Conservation (phyloP, 2,329 filamentous ascomycete genomes). For the Colletotrichum liaoningense region DNA sequence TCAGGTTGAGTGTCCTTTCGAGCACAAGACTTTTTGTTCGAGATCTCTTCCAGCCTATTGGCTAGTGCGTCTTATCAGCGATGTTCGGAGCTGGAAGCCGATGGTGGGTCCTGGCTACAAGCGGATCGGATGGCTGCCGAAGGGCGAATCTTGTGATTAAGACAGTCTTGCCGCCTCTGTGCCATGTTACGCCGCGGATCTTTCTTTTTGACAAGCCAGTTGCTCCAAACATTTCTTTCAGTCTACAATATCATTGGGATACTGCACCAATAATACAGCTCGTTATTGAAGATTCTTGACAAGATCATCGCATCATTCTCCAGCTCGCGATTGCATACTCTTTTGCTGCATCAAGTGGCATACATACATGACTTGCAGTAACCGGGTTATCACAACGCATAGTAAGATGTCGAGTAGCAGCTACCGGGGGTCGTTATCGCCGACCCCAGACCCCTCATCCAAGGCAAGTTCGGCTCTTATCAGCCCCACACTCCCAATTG, state of each 20-base stretch:
- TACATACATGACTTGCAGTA: not conserved
- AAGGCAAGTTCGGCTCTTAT: constrained; percentile 18
- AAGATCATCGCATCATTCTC: not conserved
- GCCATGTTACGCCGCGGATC: not conserved
- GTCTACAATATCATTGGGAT: not conserved
- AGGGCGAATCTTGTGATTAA: not conserved
- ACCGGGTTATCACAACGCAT: not conserved
- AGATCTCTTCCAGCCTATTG: not conserved
- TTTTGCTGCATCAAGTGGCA: not conserved
- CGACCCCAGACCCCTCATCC: constrained; percentile 16
- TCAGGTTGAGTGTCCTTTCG: not conserved
- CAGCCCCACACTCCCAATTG: not conserved
- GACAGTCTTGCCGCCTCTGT: not conserved
- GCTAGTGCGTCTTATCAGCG: not conserved
- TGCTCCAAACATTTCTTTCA: not conserved
- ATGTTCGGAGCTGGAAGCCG: not conserved
- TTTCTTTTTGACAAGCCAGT: not conserved
- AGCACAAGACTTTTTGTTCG: not conserved
- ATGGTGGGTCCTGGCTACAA: not conserved
- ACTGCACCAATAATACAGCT: not conserved
- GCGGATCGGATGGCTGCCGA: not conserved
- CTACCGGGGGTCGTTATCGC: constrained; percentile 13
- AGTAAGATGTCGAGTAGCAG: not conserved
- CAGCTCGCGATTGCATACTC: not conserved
- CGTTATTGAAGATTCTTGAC: not conserved